A percentile compares a stretch with the other conserved stretches of the same genome.
phyloP scores from a whole-genome alignment of 257 asterid genomes.

The Cruciata laevipes region DNA sequence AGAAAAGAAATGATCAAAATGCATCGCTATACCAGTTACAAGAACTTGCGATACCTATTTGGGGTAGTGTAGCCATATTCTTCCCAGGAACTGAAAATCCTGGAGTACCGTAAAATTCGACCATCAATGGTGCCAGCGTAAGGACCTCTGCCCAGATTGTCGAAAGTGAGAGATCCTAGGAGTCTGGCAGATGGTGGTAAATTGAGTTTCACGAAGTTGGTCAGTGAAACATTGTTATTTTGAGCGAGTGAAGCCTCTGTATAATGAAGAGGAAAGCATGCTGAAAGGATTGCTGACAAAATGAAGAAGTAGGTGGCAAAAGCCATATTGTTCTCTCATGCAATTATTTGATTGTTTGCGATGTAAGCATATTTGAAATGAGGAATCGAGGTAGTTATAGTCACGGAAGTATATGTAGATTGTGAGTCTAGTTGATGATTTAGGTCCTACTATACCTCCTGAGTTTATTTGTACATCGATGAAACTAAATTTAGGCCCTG shows the following conservation, averaged over 20 bases:
- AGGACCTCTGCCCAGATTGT: not conserved
- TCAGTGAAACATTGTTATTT: no score
- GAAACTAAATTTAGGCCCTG: no score
- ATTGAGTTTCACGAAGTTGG: not conserved
- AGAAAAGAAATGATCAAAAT: no score
- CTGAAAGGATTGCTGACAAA: not conserved
- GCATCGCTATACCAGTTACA: no score
- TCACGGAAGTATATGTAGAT: no score
- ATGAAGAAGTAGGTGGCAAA: not conserved
- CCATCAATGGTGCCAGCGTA: not conserved
- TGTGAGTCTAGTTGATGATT: no score
- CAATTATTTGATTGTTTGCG: not conserved
- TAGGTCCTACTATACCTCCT: no score
- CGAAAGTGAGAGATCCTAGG: not conserved
- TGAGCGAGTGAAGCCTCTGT: not conserved
- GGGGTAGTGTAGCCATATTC: constrained; percentile 4
- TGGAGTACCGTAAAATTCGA: constrained; percentile 1
- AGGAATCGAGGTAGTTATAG: not conserved
- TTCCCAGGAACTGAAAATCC: not conserved
- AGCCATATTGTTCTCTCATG: not conserved
- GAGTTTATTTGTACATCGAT: no score
- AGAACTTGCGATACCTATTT: constrained; percentile 2
- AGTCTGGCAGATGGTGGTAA: not conserved
- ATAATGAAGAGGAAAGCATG: not conserved
- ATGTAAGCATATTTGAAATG: not conserved